Conservation (phyloP, 1,284 basidiomycete genomes). For the Irpex sp. region DNA sequence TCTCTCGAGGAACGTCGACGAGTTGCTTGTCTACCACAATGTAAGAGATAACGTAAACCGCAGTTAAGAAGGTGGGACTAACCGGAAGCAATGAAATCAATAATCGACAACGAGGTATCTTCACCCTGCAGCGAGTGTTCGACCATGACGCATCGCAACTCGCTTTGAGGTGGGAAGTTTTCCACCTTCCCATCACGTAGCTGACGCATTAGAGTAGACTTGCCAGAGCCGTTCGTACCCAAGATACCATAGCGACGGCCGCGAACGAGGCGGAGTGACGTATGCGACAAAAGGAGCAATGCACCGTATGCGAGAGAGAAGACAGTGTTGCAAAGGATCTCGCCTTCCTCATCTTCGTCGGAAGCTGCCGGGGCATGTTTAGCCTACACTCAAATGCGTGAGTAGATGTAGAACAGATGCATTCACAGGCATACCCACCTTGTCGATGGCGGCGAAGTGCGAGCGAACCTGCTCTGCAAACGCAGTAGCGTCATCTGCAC, state of each 20-base stretch:
- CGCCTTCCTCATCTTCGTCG: conserved; percentile 70
- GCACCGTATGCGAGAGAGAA: conserved; percentile 98
- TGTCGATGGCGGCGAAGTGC: conserved; percentile 78
- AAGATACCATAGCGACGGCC: conserved; percentile 95
- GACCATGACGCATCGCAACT: conserved; percentile 91
- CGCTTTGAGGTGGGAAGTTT: conserved; percentile 89
- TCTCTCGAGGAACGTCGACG: conserved; percentile 52
- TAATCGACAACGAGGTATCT: conserved; percentile 74
- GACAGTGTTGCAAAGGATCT: conserved; percentile 87
- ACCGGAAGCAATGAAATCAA: conserved; percentile 90
- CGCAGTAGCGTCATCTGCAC: conserved; percentile 38
- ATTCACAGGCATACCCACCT: conserved; percentile 32
- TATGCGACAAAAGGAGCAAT: conserved; percentile 93
- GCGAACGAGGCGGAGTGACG: conserved; percentile 85
- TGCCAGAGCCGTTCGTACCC: conserved; percentile 94
- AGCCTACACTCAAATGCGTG: conserved; percentile 34
- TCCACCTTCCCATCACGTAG: conserved; percentile 94
- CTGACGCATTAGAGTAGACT: conserved; percentile 96
- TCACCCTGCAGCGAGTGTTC: conserved; percentile 96
- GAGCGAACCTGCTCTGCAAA: conserved; percentile 67
- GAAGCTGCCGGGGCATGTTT: conserved; percentile 42
- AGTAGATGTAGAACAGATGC: neutral
- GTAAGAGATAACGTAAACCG: neutral
- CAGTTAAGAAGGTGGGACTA: conserved; percentile 18
- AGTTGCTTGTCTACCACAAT: conserved; percentile 54